Base-by-base conservation (phyloP, 768 basidiomycete species). In the Crassisporium funariophilum region DNA sequence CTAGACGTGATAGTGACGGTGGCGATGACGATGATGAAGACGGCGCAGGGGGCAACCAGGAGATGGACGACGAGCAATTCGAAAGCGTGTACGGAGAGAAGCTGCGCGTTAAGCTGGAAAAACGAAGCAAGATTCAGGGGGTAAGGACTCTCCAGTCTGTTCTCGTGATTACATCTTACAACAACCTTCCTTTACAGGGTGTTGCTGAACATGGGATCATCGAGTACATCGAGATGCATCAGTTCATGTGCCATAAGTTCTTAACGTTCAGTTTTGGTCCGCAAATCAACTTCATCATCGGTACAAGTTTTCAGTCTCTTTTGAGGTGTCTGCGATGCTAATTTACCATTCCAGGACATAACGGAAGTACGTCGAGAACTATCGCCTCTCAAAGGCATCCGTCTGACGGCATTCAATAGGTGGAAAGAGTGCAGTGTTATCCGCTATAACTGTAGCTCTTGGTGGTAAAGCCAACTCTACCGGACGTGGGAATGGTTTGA, bases 201-300 rank as follows among this genome's bases (percentile, higher is more conserved):
- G 74, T 90, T 36, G 90, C 94, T 4, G 86, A 95, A 41, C 81
- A 86, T 57, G 95, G 95, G 4, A 85, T 98, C 54, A 89, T 98
- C 50, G 87, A 91, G 56, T 75, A 77, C 24, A 79, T 97, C 34
- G 87, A 93, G 60, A 83, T 92, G 81, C 77, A 83, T 59, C 86
- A 98, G 61, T 98, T 98, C 70, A 95, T 98, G 94, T 97, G 94
- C 66, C 95, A 98, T 69, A 78, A 83, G 63, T 84, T 77, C 66
- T 74, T 94, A 35, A 84, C 77, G 1, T 91, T 97, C 67, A 77
- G 79, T 2, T 92, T 98, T 53, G 92, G 93, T 0, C 86, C 89
- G 7, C 91, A 95, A 65, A 90, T 99, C 61, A 99, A 98, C 69
- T 98, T 98, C 61, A 90, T 99, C 56, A 95, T 95, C 29, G 93